Percentiles rank a stretch among this genome's conserved stretches.
phyloP scores from a whole-genome alignment of 2,329 filamentous ascomycete genomes.

The Colletotrichum higginsianum region DNA sequence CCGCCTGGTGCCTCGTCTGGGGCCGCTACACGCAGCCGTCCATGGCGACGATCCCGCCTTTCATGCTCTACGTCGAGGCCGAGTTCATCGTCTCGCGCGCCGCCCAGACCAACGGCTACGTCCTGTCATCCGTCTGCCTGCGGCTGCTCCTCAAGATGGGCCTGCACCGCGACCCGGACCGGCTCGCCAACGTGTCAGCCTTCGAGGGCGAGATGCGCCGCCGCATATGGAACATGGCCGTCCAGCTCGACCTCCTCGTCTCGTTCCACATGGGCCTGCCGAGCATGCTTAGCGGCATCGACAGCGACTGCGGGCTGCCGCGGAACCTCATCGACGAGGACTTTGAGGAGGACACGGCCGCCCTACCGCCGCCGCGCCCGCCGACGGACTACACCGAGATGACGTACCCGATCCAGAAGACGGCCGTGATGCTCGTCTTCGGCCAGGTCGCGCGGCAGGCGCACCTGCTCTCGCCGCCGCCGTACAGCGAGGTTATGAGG shows the following conservation, averaged over 20 bases:
- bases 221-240: constrained; percentile 67
- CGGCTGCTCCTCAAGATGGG: constrained; percentile 73
- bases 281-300: constrained; percentile 74
- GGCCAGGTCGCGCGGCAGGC: constrained; percentile 65
- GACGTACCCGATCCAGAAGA: constrained; percentile 69
- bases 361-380: constrained; percentile 71
- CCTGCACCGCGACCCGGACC: constrained; percentile 69
- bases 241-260: constrained; percentile 74
- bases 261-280: constrained; percentile 79
- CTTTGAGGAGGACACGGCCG: constrained; percentile 68
- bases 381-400: constrained; percentile 72
- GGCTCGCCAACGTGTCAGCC: constrained; percentile 64
- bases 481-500: constrained; percentile 64
- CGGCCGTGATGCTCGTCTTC: constrained; percentile 63
- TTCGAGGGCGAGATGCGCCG: constrained; percentile 70
- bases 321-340: constrained; percentile 77
- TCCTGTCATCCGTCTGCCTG: constrained; percentile 65
- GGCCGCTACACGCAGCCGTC: constrained; percentile 67
- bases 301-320: constrained; percentile 74
- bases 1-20: constrained; percentile 66
- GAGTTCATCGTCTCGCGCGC: constrained; percentile 67
- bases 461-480: constrained; percentile 63
- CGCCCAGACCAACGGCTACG: constrained; percentile 68
- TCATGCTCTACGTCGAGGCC: constrained; percentile 67
- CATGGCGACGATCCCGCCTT: constrained; percentile 63